Conservation (phyloP, 345 rosid species). For the Arabis alpina region DNA sequence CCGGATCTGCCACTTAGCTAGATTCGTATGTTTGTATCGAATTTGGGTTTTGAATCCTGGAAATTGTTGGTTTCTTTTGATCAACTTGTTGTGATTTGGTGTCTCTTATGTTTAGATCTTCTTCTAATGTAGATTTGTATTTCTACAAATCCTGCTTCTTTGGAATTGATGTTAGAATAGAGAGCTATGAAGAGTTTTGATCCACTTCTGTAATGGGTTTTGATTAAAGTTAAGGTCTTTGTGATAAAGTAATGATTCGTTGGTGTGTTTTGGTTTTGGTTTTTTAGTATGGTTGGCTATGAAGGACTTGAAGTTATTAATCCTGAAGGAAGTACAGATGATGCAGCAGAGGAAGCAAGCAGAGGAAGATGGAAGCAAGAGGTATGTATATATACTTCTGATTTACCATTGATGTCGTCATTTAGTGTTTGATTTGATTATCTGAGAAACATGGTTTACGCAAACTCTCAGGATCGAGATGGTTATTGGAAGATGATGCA, state of each 20-base stretch:
- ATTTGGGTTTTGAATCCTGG: conserved; percentile 3
- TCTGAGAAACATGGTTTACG: conserved; percentile 22
- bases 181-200: conserved; percentile 13
- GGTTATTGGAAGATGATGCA: conserved; percentile 99
- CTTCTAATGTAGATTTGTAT: background rate
- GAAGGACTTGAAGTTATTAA: conserved; percentile 95
- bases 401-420: background rate
- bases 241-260: background rate
- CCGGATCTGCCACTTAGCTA: conserved; percentile 31
- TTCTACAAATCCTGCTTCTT: background rate
- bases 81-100: conserved; percentile 1
- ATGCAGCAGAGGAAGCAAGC: conserved; percentile 93
- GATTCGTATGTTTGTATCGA: conserved; percentile 7
- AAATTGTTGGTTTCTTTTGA: background rate
- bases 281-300: conserved; percentile 67
- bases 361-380: conserved; percentile 96
- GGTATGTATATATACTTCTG: conserved; percentile 46
- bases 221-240: conserved; percentile 27
- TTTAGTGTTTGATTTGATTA: background rate
- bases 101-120: conserved; percentile 8
- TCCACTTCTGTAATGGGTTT: background rate
- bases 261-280: conserved; percentile 16
- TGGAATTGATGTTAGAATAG: conserved; percentile 3
- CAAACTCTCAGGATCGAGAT: conserved; percentile 72
- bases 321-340: conserved; percentile 97